These are phyloP conservation scores for Trichoderma hamatum DNA, from an alignment of 2,329 filamentous ascomycete species.

Conservation along the genomic window DNA sequence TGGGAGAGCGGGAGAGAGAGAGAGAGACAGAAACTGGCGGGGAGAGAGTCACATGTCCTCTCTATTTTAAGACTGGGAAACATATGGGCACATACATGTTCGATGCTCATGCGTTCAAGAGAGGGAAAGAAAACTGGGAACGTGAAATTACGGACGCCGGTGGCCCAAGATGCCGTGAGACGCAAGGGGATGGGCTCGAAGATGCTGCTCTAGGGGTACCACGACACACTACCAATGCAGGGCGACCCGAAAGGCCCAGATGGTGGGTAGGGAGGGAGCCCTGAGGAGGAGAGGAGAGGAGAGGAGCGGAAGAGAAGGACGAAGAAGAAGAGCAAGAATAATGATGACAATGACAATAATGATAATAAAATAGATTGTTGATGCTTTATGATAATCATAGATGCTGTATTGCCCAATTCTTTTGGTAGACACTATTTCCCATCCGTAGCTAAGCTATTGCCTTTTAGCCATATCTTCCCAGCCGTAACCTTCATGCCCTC, in stretches of 20 bases:
- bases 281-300: not conserved
- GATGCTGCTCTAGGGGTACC: not conserved
- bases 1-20: no score
- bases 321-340: not conserved
- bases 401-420: not conserved
- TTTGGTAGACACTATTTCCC: not conserved
- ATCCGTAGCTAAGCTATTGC: not conserved
- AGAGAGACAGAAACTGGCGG: constrained; percentile 1
- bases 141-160: not conserved
- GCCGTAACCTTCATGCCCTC: constrained; percentile 15
- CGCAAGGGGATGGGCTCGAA: constrained; percentile 12
- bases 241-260: constrained; percentile 4
- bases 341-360: not conserved
- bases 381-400: not conserved
- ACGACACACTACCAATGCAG: constrained; percentile 14
- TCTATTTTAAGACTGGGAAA: not conserved
- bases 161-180: constrained; percentile 13
- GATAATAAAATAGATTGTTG: not conserved
- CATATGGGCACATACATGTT: not conserved
- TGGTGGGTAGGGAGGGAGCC: not conserved
- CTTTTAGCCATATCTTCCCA: not conserved
- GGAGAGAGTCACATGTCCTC: constrained; percentile 9
- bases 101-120: not conserved
- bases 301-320: not conserved
- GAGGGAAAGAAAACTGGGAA: not conserved